Evolutionary conservation across 805 yeast genomes (phyloP).

Genomic region (Lachancea lanzarotensis): DNA sequence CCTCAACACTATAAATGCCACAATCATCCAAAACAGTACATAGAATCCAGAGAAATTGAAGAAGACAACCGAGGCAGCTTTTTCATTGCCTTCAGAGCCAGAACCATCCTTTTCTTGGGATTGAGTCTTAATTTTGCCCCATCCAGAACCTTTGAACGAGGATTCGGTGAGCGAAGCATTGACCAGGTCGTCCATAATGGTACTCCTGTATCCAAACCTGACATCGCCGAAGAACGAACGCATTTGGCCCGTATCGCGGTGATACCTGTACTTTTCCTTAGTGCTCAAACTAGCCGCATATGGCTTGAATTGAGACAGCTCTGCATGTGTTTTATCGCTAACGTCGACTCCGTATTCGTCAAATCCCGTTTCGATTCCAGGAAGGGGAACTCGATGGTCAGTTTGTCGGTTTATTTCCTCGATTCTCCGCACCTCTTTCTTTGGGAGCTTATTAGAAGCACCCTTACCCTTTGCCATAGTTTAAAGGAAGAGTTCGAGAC

Average conservation of each 20-base stretch:
- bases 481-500: not conserved
- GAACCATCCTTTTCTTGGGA: conserved; percentile 4
- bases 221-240: conserved; percentile 52
- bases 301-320: not conserved
- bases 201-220: conserved; percentile 37
- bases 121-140: conserved; percentile 17
- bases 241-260: conserved; percentile 24
- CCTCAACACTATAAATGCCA: conserved; percentile 48
- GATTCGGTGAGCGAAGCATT: conserved; percentile 23
- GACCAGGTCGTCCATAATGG: conserved; percentile 47
- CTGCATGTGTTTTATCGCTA: not conserved
- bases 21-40: conserved; percentile 69
- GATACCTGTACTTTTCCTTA: conserved; percentile 20
- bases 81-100: not conserved
- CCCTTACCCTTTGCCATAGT: not conserved
- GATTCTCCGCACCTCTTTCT: conserved; percentile 5
- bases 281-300: conserved; percentile 16
- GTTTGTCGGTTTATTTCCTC: conserved; percentile 3
- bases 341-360: conserved; percentile 5
- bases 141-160: conserved; percentile 27
- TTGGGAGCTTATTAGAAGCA: not conserved
- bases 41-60: conserved; percentile 66
- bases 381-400: conserved; percentile 3
- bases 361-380: conserved; percentile 5
- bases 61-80: not conserved